Base-by-base conservation (phyloP, 1,284 basidiomycete genomes). In the Cutaneotrichosporon sp. region DNA sequence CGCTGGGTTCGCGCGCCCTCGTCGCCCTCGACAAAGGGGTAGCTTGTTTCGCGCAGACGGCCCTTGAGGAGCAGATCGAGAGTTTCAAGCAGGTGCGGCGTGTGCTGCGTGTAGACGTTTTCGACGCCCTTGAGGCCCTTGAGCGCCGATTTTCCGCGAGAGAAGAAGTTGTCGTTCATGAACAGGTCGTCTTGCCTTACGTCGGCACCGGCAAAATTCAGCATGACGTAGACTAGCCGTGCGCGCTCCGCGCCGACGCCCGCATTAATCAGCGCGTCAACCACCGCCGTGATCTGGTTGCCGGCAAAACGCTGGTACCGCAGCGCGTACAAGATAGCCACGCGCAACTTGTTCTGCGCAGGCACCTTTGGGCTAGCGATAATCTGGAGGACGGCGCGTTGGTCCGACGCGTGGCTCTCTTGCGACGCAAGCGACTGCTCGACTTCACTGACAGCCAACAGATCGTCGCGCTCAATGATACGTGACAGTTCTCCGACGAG, bases 101-200 rank as follows among this genome's bases (percentile, higher is more conserved):
- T 87, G 68, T 98, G 96, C 67, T 98, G 96, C 51, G 93, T 99
- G 70, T 97, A 99, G 8, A 98, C 94, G 67, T 99, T 99, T 73
- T 99, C 96, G 7, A 98, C 96, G 8, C 96, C 96, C 87, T 97
- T 97, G 51, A 98, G 78, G 1, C 96, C 96, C 70, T 97, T 97
- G 58, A 99, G 74, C 0, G 94, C 96, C 34, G 87, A 91, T 56
- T 91, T 88, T 7, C 96, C 96, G 67, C 94, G 87, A 1, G 90
- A 90, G 60, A 99, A 85, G 52, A 99, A 79, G 39, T 92, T 93
- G 70, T 97, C 93, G 52, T 90, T 97, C 40, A 90, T 91, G 71
- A 98, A 98, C 44, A 99, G 77, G 74, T 98, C 96, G 67, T 97
- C 94, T 76, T 98, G 96, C 26, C 96, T 83, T 67, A 97, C 90